Percentiles rank a stretch among this genome's conserved stretches.
These are phyloP conservation scores for Sanghuangporus sanghuang DNA, from an alignment of 1,284 basidiomycete species.

Conservation along the genomic window DNA sequence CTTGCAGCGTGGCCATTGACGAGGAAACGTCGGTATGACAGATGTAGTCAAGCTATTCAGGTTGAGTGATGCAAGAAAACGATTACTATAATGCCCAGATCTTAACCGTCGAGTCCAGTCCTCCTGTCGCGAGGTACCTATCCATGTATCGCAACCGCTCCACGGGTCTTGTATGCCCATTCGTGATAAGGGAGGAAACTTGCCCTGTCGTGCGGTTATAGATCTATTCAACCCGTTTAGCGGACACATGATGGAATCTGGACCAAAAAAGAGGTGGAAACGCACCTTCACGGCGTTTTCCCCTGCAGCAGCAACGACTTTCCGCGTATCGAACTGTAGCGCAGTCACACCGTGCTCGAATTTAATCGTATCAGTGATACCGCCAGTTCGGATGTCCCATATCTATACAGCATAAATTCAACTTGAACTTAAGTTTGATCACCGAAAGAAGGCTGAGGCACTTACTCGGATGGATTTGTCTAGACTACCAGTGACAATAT, in stretches of 20 bases:
- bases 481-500: slow-evolving; percentile 87
- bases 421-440: neutral
- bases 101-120: slow-evolving; percentile 84
- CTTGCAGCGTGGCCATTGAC: too few relatives aligned
- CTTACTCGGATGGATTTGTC: slow-evolving; percentile 90
- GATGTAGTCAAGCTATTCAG: too few relatives aligned
- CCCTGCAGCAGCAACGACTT: slow-evolving; percentile 90
- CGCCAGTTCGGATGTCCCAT: slow-evolving; percentile 95
- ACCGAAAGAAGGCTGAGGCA: slow-evolving; percentile 16
- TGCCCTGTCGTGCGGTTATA: slow-evolving; percentile 96
- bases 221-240: slow-evolving; percentile 44
- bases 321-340: slow-evolving; percentile 93
- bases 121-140: slow-evolving; percentile 89
- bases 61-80: neutral
- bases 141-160: slow-evolving; percentile 95
- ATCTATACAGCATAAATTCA: slow-evolving; percentile 47
- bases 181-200: slow-evolving; percentile 77
- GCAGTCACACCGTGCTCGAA: slow-evolving; percentile 91
- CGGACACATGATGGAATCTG: neutral
- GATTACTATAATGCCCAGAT: slow-evolving; percentile 83
- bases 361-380: slow-evolving; percentile 82
- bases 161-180: slow-evolving; percentile 90
- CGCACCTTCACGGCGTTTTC: slow-evolving; percentile 89
- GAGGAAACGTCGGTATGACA: too few relatives aligned
- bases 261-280: neutral